Evolutionary conservation across 768 basidiomycete genomes (phyloP).

Genomic region (Suillus plorans): DNA sequence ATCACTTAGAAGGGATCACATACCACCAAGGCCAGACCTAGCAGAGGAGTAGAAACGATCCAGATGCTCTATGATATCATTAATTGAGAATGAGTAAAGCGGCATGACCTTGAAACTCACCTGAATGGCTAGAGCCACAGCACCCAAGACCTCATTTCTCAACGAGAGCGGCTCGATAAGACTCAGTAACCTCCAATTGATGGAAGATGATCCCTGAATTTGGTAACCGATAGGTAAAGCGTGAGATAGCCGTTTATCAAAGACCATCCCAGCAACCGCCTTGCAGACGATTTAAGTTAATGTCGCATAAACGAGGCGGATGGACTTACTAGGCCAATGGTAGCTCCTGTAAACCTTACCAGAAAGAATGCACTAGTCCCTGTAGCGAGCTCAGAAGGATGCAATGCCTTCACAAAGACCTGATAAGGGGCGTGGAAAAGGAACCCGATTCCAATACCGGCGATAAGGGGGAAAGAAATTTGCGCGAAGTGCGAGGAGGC

Average conservation of each 20-base stretch:
- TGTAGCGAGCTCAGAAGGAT: constrained; percentile 65
- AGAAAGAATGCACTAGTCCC: constrained; percentile 88
- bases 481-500: constrained; percentile 45
- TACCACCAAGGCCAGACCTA: constrained; percentile 66
- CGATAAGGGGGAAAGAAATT: constrained; percentile 61
- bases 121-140: constrained; percentile 63
- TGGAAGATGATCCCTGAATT: constrained; percentile 42
- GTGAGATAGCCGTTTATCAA: constrained; percentile 50
- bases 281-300: constrained; percentile 25
- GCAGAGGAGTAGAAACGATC: constrained; percentile 68
- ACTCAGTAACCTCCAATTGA: constrained; percentile 54
- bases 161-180: constrained; percentile 46
- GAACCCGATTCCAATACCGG: constrained; percentile 80
- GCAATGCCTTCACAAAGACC: constrained; percentile 66
- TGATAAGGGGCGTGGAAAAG: constrained; percentile 86
- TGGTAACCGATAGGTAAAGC: constrained; percentile 50
- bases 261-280: constrained; percentile 78
- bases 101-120: constrained; percentile 35
- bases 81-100: constrained; percentile 10
- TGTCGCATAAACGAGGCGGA: constrained; percentile 3
- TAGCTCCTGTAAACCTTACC: constrained; percentile 84
- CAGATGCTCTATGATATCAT: constrained; percentile 57
- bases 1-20: constrained; percentile 18
- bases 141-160: constrained; percentile 46
- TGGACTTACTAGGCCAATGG: constrained; percentile 68